A percentile compares a stretch with the other conserved stretches of the same genome.
Conservation (phyloP, 164 flowering plant species). For the Dillenia turbinata region DNA sequence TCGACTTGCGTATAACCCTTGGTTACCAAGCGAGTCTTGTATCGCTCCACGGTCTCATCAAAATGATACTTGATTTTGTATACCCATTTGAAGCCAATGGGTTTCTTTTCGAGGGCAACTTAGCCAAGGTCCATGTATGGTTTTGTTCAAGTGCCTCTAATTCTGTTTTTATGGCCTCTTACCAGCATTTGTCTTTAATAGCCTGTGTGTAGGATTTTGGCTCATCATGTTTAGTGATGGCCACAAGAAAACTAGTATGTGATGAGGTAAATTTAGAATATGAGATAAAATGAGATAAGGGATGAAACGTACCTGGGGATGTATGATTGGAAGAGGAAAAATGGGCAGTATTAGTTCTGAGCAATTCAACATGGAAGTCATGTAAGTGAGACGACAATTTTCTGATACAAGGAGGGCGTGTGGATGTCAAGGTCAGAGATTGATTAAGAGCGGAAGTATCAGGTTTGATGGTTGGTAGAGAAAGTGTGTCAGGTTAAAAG, state of each 20-base stretch:
- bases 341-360: too few relatives aligned
- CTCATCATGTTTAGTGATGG: background rate
- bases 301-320: background rate
- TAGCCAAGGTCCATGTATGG: background rate
- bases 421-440: too few relatives aligned
- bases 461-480: too few relatives aligned
- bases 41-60: background rate
- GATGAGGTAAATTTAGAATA: background rate
- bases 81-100: background rate
- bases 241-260: background rate
- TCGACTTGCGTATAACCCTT: background rate
- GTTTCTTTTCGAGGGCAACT: background rate
- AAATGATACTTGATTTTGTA: background rate
- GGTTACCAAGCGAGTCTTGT: background rate
- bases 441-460: too few relatives aligned
- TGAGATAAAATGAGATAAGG: background rate
- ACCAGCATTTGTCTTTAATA: background rate
- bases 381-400: too few relatives aligned
- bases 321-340: too few relatives aligned
- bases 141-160: background rate
- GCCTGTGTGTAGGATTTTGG: background rate
- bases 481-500: too few relatives aligned
- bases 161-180: background rate
- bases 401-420: too few relatives aligned
- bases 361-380: too few relatives aligned